Conservation (phyloP, 305 asterid genomes). For the Ruellia speciosa region DNA sequence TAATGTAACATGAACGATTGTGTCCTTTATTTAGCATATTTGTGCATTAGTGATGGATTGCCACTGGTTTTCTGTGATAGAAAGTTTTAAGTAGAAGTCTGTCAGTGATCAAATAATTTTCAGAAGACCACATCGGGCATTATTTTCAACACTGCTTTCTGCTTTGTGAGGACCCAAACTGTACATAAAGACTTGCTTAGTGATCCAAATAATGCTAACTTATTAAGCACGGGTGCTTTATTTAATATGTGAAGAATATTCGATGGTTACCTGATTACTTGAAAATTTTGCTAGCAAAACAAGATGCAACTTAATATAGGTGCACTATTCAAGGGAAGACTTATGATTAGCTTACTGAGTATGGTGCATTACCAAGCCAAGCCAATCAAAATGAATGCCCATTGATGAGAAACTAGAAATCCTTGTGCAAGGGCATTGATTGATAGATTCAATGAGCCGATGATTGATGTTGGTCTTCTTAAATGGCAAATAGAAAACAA, state of each 20-base stretch:
- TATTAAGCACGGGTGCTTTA: too few species aligned
- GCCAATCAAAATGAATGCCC: neutral
- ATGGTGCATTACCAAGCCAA: too few species aligned
- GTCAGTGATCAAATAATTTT: neutral
- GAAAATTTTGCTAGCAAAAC: too few species aligned
- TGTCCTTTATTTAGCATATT: neutral
- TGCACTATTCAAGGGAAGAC: too few species aligned
- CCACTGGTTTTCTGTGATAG: neutral
- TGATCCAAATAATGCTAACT: too few species aligned
- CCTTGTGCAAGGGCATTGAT: neutral
- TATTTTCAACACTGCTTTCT: neutral
- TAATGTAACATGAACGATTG: conserved; percentile 5
- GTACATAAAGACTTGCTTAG: too few species aligned
- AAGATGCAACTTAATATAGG: too few species aligned
- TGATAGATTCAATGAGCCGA: neutral
- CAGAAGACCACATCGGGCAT: neutral
- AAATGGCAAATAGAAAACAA: neutral
- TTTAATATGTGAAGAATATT: too few species aligned
- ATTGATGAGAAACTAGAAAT: too few species aligned
- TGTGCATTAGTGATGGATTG: neutral
- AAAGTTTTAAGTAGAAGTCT: neutral
- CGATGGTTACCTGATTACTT: too few species aligned
- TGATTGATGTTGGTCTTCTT: neutral
- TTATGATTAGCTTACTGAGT: too few species aligned
- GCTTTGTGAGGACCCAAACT: too few species aligned